These are phyloP conservation scores for Tolypocladium sp. DNA, from an alignment of 2,329 filamentous ascomycete genomes.

Conservation along the genomic window DNA sequence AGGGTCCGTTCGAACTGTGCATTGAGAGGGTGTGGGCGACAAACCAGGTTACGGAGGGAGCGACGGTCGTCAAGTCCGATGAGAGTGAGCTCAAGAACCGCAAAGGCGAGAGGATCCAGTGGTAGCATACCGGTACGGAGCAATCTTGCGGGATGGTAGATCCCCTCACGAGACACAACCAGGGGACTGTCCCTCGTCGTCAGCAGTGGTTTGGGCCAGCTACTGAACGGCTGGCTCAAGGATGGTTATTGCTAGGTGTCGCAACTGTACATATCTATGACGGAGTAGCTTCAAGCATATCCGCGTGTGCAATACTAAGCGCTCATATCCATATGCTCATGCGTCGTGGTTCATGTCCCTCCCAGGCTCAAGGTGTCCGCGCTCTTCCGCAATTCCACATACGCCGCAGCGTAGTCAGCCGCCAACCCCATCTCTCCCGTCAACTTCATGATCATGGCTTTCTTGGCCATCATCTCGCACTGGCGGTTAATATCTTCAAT, in stretches of 20 bases:
- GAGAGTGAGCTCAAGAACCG: constrained; percentile 24
- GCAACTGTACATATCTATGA: background rate
- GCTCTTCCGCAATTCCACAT: constrained; percentile 45
- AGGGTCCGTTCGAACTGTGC: constrained; percentile 79
- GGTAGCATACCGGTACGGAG: constrained; percentile 12
- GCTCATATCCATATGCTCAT: background rate
- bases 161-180: background rate
- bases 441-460: constrained; percentile 65
- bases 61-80: constrained; percentile 9
- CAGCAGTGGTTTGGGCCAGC: background rate
- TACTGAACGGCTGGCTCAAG: background rate
- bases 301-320: background rate
- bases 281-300: background rate
- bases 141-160: background rate
- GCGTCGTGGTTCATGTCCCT: background rate
- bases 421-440: constrained; percentile 55
- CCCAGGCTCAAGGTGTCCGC: constrained; percentile 20
- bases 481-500: constrained; percentile 59
- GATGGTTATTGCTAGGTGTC: background rate
- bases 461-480: constrained; percentile 75
- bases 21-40: constrained; percentile 89
- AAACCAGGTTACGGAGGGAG: constrained; percentile 37
- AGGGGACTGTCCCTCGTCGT: background rate
- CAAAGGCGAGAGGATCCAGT: constrained; percentile 27
- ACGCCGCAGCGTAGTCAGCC: constrained; percentile 58